phyloP scores from a whole-genome alignment of 192 early-diverging fungal species.

The Coemansia sp. region DNA sequence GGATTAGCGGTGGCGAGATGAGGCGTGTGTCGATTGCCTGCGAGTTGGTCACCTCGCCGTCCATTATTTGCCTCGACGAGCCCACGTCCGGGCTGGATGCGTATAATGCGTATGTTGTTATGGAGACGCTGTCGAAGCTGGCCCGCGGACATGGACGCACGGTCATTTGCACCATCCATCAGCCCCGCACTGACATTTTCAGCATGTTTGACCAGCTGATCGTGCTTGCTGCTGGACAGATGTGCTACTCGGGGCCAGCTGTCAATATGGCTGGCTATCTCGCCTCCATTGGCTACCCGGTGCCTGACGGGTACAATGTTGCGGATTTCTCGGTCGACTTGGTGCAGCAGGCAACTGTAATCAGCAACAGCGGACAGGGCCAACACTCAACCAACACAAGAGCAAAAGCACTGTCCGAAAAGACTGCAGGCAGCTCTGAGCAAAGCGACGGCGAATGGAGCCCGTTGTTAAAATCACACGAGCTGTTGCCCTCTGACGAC shows the following conservation, averaged over 20 bases:
- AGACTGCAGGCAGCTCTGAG: not conserved
- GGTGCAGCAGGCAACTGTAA: slow-evolving; percentile 38
- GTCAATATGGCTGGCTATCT: slow-evolving; percentile 61
- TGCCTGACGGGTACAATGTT: slow-evolving; percentile 86
- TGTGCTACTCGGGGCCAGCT: slow-evolving; percentile 86
- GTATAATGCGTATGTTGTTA: slow-evolving; percentile 89
- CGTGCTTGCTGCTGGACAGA: slow-evolving; percentile 74
- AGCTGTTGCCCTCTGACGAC: slow-evolving; percentile 1
- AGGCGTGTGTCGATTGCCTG: slow-evolving; percentile 91
- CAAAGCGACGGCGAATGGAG: slow-evolving; percentile 34
- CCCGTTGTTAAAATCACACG: slow-evolving; percentile 14
- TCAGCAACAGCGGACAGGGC: not conserved
- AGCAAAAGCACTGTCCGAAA: not conserved
- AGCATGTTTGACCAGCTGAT: slow-evolving; percentile 87
- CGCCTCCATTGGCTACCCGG: slow-evolving; percentile 67
- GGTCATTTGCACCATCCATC: slow-evolving; percentile 91
- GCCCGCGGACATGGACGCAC: slow-evolving; percentile 54
- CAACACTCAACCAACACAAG: not conserved
- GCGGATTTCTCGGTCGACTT: slow-evolving; percentile 70
- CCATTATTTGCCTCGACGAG: slow-evolving; percentile 85
- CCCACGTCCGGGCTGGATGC: slow-evolving; percentile 84
- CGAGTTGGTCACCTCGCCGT: slow-evolving; percentile 87
- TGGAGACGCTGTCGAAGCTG: slow-evolving; percentile 66
- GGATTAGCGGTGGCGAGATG: slow-evolving; percentile 91
- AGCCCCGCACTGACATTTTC: slow-evolving; percentile 89